These are phyloP conservation scores for Candida buenavistaensis DNA, from an alignment of 1,139 yeast genomes.

Conservation along the genomic window DNA sequence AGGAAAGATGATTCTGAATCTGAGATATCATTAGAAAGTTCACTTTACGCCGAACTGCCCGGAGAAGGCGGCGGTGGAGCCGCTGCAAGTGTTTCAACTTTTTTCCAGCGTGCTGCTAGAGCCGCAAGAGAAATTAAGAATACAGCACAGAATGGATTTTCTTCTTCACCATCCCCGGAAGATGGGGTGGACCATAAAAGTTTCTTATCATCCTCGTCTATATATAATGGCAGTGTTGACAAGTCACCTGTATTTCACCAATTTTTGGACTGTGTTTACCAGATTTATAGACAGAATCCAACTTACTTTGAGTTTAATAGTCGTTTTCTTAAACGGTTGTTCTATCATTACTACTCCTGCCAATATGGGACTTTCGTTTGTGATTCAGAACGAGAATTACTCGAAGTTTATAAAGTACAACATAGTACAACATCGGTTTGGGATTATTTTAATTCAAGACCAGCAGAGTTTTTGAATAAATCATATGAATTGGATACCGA, in stretches of 20 bases:
- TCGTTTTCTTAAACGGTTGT: slow-evolving; percentile 75
- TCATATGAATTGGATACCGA: slow-evolving; percentile 35
- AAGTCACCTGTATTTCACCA: slow-evolving; percentile 93
- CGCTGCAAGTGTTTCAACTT: slow-evolving; percentile 21
- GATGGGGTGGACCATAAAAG: slow-evolving; percentile 10
- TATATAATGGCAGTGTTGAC: slow-evolving; percentile 42
- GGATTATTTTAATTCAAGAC: slow-evolving; percentile 87
- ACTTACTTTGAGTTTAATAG: slow-evolving; percentile 81
- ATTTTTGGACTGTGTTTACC: slow-evolving; percentile 87
- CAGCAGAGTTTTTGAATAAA: slow-evolving; percentile 65
- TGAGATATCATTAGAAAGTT: slow-evolving; percentile 15
- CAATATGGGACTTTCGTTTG: slow-evolving; percentile 90
- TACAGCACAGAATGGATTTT: slow-evolving; percentile 28
- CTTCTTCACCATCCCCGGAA: slow-evolving; percentile 13
- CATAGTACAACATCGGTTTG: slow-evolving; percentile 76
- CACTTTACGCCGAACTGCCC: slow-evolving; percentile 10
- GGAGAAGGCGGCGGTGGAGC: slow-evolving; percentile 14
- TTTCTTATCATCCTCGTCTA: slow-evolving; percentile 14
- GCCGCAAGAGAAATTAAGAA: slow-evolving; percentile 47
- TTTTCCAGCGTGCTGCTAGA: slow-evolving; percentile 43
- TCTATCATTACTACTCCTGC: slow-evolving; percentile 89
- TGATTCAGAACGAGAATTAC: slow-evolving; percentile 67
- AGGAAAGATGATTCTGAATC: slow-evolving; percentile 15
- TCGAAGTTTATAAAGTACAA: slow-evolving; percentile 31
- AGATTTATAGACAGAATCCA: slow-evolving; percentile 71